phyloP scores from a whole-genome alignment of 225 moss, liverwort and hornwort species.

The Physcomitrium patens region DNA sequence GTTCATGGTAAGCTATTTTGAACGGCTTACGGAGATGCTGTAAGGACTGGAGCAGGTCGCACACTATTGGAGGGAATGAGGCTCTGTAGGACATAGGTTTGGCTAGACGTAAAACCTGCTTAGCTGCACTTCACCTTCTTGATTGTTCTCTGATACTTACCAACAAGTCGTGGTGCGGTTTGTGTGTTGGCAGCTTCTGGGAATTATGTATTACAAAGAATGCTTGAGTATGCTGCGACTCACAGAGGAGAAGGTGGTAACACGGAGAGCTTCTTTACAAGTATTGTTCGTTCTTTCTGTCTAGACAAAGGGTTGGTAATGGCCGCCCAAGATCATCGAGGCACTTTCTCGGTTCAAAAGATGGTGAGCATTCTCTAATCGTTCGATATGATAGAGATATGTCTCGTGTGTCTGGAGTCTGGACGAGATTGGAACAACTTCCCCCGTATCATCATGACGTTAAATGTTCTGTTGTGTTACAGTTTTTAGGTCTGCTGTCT shows the following conservation, averaged over 20 bases:
- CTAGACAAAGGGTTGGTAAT: slow-evolving; percentile 49
- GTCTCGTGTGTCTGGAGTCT: neutral
- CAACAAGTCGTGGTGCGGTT: slow-evolving; percentile 9
- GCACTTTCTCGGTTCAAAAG: slow-evolving; percentile 57
- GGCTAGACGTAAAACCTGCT: neutral
- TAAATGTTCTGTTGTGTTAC: neutral
- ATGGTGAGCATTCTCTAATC: slow-evolving; percentile 27
- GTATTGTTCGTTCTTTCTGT: slow-evolving; percentile 49
- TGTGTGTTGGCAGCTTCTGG: slow-evolving; percentile 44
- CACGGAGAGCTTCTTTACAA: slow-evolving; percentile 49
- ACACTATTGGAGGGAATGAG: neutral
- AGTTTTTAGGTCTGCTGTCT: neutral
- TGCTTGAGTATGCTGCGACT: slow-evolving; percentile 53
- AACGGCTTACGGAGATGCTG: neutral
- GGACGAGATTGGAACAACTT: slow-evolving; percentile 1
- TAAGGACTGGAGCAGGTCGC: neutral
- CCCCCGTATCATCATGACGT: neutral
- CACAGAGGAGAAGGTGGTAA: slow-evolving; percentile 53
- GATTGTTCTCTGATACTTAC: slow-evolving; percentile 3
- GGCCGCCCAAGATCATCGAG: slow-evolving; percentile 50
- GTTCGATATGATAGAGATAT: neutral
- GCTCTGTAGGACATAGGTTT: neutral
- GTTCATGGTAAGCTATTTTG: slow-evolving; percentile 41
- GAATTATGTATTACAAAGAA: slow-evolving; percentile 53
- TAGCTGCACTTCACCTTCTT: neutral